Conservation (phyloP, 805 yeast genomes). For the Wickerhamomyces alni region DNA sequence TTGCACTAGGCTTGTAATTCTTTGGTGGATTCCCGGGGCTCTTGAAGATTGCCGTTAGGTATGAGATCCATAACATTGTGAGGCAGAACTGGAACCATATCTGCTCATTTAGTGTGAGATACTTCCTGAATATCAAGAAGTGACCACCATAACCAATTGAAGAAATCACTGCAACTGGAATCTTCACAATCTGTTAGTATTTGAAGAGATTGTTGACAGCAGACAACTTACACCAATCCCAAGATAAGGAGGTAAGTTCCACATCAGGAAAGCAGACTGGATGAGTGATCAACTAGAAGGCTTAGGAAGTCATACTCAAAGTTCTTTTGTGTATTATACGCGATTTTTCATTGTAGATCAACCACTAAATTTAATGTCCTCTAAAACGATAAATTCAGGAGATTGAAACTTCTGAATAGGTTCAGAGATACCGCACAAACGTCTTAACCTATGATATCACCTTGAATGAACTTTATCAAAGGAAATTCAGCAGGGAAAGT, state of each 20-base stretch:
- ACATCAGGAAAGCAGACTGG: background rate
- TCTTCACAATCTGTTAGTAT: constrained; percentile 27
- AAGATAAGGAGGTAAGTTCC: constrained; percentile 13
- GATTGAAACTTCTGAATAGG: too few species aligned
- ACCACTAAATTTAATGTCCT: too few species aligned
- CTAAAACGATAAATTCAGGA: too few species aligned
- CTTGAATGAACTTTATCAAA: too few species aligned
- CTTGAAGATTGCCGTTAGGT: constrained; percentile 56
- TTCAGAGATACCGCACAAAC: too few species aligned
- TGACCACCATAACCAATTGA: constrained; percentile 60
- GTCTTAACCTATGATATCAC: too few species aligned
- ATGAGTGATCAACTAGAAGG: background rate
- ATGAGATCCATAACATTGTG: constrained; percentile 67
- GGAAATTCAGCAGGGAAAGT: too few species aligned
- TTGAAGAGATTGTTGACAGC: background rate
- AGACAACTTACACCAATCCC: constrained; percentile 16
- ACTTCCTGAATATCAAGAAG: constrained; percentile 43
- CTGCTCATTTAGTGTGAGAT: constrained; percentile 34
- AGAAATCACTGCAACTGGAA: constrained; percentile 59
- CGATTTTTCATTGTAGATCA: too few species aligned
- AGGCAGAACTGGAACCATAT: constrained; percentile 41
- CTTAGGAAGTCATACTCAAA: too few species aligned
- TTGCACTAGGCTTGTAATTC: constrained; percentile 11
- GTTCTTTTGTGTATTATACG: too few species aligned
- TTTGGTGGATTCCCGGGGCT: constrained; percentile 57